Base-by-base conservation (phyloP, 1,284 basidiomycete genomes). In the Rhodotorula mucilaginosa region DNA sequence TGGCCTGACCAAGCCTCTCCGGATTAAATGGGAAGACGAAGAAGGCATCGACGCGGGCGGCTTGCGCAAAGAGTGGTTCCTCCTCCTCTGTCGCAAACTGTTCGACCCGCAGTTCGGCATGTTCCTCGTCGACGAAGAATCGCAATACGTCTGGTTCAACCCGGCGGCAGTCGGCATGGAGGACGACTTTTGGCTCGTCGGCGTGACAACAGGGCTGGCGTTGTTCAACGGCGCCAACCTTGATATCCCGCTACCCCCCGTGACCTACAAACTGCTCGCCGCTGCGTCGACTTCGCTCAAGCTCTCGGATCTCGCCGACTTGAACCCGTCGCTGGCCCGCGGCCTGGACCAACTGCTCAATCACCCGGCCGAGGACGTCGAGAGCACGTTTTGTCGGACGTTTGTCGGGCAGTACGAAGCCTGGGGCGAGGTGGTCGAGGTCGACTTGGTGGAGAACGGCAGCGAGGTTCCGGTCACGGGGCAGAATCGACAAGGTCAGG, bases 21-120 rank as follows among this genome's bases (percentile, higher is more conserved):
- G 74, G 54, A 74, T 79, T 48, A 65, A 49, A 15, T 79, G 79
- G 58, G 73, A 72, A 21, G 77, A 68, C 13, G 79, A 79, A 67
- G 79, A 78, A 39, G 77, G 78, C 1, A 58, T 79, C 31, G 78
- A 79, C 47, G 77, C 76, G 0, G 72, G 73, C 19, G 73, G 73
- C 0, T 46, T 74, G 3, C 46, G 73, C 10, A 79, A 79, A n/a
- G 79, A 79, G 54, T 79, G 79, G 79, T 78, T 79, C 68, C 68
- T 79, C 10, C 65, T 78, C 18, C 61, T 79, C 1, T 74, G 74
- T 7, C 72, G 77, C 8, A 71, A 77, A 29, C 61, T 79, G 8
- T 70, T 78, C 31, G 74, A 71, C 59, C 72, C 77, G 1, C 69
- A 73, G 51, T 75, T 59, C 57, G 77, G 78, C 58, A 79, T 79